Evolutionary conservation across 2,329 filamentous ascomycete species (phyloP).

Genomic region (Graphilbum fragrans): DNA sequence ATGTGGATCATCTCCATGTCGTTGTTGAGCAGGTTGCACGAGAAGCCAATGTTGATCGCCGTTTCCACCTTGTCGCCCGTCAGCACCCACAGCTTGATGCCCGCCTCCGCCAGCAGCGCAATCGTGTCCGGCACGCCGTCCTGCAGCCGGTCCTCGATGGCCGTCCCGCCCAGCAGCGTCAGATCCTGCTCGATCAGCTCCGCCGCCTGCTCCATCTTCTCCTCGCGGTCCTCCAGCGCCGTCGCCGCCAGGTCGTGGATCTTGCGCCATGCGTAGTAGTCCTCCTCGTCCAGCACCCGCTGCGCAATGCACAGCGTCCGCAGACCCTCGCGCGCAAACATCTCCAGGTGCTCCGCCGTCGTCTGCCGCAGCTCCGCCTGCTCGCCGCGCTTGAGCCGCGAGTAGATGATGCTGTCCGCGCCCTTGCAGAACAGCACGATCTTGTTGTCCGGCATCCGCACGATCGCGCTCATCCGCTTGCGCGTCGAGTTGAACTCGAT

Average conservation of each 20-base stretch:
- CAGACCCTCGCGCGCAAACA: slow-evolving; percentile 91
- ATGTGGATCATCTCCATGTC: slow-evolving; percentile 94
- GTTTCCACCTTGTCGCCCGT: slow-evolving; percentile 99
- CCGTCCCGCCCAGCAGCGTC: slow-evolving; percentile 79
- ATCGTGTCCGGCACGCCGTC: slow-evolving; percentile 97
- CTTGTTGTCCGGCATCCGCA: slow-evolving; percentile 81
- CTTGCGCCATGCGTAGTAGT: slow-evolving; percentile 75
- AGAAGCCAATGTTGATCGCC: slow-evolving; percentile 99
- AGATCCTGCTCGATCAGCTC: slow-evolving; percentile 87
- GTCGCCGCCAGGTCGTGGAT: slow-evolving; percentile 81
- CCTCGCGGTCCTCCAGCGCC: slow-evolving; percentile 74
- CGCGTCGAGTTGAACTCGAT: slow-evolving; percentile 95
- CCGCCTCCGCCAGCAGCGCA: slow-evolving; percentile 75
- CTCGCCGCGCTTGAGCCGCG: slow-evolving; percentile 71
- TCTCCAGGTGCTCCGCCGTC: slow-evolving; percentile 89
- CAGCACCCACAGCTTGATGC: slow-evolving; percentile 97
- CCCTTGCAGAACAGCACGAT: slow-evolving; percentile 96
- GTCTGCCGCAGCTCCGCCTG: slow-evolving; percentile 70
- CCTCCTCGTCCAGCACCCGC: slow-evolving; percentile 63
- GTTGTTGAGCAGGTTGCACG: slow-evolving; percentile 93
- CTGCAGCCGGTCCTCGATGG: slow-evolving; percentile 93
- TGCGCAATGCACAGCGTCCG: slow-evolving; percentile 91
- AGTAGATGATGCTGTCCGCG: slow-evolving; percentile 94
- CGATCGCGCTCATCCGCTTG: slow-evolving; percentile 96
- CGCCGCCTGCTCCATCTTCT: slow-evolving; percentile 81